Conservation (phyloP, 345 rosid genomes). For the Physaria fendleri region DNA sequence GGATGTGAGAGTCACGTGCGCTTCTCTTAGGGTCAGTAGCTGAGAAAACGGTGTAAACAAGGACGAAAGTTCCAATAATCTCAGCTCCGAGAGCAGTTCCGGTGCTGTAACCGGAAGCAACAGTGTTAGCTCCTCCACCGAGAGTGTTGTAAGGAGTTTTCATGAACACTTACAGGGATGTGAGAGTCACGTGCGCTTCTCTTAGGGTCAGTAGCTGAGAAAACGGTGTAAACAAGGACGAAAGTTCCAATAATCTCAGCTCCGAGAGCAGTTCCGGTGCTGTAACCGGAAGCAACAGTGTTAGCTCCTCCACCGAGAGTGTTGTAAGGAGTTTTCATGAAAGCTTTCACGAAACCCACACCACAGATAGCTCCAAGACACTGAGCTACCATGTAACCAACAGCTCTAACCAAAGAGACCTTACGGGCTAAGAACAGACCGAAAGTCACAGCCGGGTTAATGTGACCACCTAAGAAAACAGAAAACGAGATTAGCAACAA, state of each 20-base stretch:
- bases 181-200: too few species aligned
- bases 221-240: too few species aligned
- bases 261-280: too few species aligned
- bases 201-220: too few species aligned
- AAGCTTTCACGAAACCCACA: constrained; percentile 78
- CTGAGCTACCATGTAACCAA: constrained; percentile 74
- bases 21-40: constrained; percentile 91
- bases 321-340: too few species aligned
- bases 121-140: constrained; percentile 68
- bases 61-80: constrained; percentile 80
- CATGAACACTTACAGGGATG: too few species aligned
- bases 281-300: too few species aligned
- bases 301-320: too few species aligned
- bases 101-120: constrained; percentile 44
- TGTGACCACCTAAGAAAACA: constrained; percentile 56
- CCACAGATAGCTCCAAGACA: constrained; percentile 81
- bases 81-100: constrained; percentile 73
- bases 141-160: constrained; percentile 39
- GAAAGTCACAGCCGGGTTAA: constrained; percentile 92
- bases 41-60: constrained; percentile 92
- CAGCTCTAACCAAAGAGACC: constrained; percentile 64
- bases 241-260: too few species aligned
- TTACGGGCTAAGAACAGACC: constrained; percentile 73
- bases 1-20: constrained; percentile 90
- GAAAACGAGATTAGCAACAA: not conserved